Percentiles rank a stretch among this genome's conserved stretches.
Conservation (phyloP, 2,329 filamentous ascomycete species). For the Ophiocordyceps camponoti-saundersi region DNA sequence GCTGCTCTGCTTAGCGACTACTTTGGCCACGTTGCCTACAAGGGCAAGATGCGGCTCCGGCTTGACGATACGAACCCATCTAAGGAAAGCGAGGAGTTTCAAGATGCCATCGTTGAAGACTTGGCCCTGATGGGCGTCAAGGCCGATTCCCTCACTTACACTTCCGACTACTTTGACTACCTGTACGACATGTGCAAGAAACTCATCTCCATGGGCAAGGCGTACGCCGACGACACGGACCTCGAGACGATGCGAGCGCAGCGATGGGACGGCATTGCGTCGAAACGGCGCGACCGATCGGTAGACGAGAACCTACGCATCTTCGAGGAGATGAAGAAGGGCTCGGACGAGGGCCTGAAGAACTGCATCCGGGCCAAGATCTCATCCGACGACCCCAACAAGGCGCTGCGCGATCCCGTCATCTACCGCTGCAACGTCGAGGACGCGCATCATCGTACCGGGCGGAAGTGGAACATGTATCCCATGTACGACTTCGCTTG, state of each 20-base stretch:
- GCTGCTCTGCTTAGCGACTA: conserved; percentile 89
- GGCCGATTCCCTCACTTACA: conserved; percentile 74
- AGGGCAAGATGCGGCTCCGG: conserved; percentile 76
- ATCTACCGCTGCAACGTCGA: conserved; percentile 80
- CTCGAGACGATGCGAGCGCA: conserved; percentile 77
- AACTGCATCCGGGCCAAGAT: conserved; percentile 96
- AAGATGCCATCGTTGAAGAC: conserved; percentile 88
- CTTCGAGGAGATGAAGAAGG: conserved; percentile 88
- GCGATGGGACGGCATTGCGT: conserved; percentile 70
- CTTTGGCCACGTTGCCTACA: conserved; percentile 86
- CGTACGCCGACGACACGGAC: conserved; percentile 88
- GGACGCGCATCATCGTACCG: conserved; percentile 58
- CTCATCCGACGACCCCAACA: conserved; percentile 81
- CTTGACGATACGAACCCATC: conserved; percentile 96
- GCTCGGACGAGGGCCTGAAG: conserved; percentile 57
- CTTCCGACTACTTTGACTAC: conserved; percentile 88
- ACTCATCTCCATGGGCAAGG: conserved; percentile 73
- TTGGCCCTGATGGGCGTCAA: conserved; percentile 81
- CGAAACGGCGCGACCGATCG: conserved; percentile 59
- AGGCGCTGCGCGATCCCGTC: conserved; percentile 88
- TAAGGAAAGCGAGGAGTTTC: conserved; percentile 93
- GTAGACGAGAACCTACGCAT: conserved; percentile 72
- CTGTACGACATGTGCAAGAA: conserved; percentile 73
- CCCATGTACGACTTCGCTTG: conserved; percentile 79
- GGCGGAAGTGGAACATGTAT: conserved; percentile 68